phyloP scores from a whole-genome alignment of 2,329 filamentous ascomycete species.

The Alternaria incomplexa region DNA sequence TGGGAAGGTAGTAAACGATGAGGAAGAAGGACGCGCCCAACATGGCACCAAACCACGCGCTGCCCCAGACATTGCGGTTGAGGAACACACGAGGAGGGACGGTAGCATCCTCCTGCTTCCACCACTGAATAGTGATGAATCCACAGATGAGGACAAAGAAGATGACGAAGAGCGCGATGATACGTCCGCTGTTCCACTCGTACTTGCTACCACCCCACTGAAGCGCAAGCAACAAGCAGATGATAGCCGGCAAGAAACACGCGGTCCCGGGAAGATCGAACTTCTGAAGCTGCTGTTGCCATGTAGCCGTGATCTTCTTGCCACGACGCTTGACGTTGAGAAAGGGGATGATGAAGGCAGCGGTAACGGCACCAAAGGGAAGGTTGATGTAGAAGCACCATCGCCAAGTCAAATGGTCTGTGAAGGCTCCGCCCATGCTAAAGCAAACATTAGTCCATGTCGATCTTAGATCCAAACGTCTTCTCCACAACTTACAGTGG shows the following conservation, averaged over 20 bases:
- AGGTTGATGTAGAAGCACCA: slow-evolving; percentile 58
- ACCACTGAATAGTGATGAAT: slow-evolving; percentile 53
- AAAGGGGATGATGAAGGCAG: slow-evolving; percentile 50
- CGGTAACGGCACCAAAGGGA: slow-evolving; percentile 56
- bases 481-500: slow-evolving; percentile 47
- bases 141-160: slow-evolving; percentile 51
- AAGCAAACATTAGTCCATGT: slow-evolving; percentile 22
- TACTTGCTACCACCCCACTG: slow-evolving; percentile 60
- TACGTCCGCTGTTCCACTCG: slow-evolving; percentile 51
- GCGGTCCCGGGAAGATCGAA: slow-evolving; percentile 56
- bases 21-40: slow-evolving; percentile 55
- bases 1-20: slow-evolving; percentile 54
- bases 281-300: slow-evolving; percentile 49
- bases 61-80: slow-evolving; percentile 54
- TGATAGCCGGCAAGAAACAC: slow-evolving; percentile 54
- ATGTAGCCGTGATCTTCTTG: slow-evolving; percentile 41
- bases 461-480: slow-evolving; percentile 5
- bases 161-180: slow-evolving; percentile 56
- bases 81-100: slow-evolving; percentile 55
- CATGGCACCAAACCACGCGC: slow-evolving; percentile 49
- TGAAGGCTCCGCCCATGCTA: slow-evolving; percentile 54
- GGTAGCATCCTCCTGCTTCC: slow-evolving; percentile 54
- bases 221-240: slow-evolving; percentile 57
- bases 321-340: slow-evolving; percentile 44
- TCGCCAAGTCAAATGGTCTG: slow-evolving; percentile 54